Percentiles rank a stretch among this genome's conserved stretches.
These are phyloP conservation scores for Exobasidium cylindrosporum DNA, from an alignment of 1,284 basidiomycete species.

Conservation along the genomic window DNA sequence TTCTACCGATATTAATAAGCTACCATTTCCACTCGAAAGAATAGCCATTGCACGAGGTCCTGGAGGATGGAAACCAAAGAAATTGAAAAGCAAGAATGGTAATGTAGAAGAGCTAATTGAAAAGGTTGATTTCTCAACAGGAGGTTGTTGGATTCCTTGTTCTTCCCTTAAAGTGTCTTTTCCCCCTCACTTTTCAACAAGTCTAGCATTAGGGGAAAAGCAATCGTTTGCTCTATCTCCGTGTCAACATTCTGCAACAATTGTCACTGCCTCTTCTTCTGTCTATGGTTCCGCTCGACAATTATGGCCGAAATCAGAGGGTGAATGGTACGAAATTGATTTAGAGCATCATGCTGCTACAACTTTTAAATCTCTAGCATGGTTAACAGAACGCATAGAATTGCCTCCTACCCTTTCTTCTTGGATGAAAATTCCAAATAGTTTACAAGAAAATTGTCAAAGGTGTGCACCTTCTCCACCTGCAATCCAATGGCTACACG, in stretches of 20 bases:
- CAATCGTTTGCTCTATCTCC: background rate
- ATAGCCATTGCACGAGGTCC: slow-evolving; percentile 26
- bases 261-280: background rate
- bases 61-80: slow-evolving; percentile 30
- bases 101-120: slow-evolving; percentile 12
- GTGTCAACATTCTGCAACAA: background rate
- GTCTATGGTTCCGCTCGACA: slow-evolving; percentile 9
- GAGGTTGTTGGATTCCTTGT: slow-evolving; percentile 27
- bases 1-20: slow-evolving; percentile 31
- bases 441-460: slow-evolving; percentile 58
- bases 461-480: slow-evolving; percentile 78
- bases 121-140: slow-evolving; percentile 27
- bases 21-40: slow-evolving; percentile 38
- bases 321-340: slow-evolving; percentile 34
- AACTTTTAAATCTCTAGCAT: slow-evolving; percentile 36
- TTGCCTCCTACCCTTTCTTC: slow-evolving; percentile 8
- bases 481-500: slow-evolving; percentile 67
- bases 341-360: slow-evolving; percentile 38
- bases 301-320: slow-evolving; percentile 34
- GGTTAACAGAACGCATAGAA: slow-evolving; percentile 37
- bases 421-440: slow-evolving; percentile 43
- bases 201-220: background rate
- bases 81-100: no score
- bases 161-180: slow-evolving; percentile 13
- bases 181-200: background rate